These are phyloP conservation scores for Diplogelasinospora grovesii DNA, from an alignment of 495 filamentous ascomycete species.

Conservation along the genomic window DNA sequence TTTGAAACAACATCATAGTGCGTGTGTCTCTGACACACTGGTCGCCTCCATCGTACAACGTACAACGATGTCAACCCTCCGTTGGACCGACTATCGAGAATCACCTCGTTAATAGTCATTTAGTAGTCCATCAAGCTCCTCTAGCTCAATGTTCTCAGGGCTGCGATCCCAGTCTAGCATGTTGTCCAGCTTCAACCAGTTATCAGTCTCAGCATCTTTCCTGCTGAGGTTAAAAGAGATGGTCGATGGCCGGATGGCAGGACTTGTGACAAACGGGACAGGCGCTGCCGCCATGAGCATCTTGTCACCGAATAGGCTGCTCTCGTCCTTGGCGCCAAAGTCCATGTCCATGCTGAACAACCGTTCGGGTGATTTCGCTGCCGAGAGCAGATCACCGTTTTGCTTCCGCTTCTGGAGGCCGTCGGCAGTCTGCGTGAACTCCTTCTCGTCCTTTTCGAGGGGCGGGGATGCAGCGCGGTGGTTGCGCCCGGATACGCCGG, in stretches of 20 bases:
- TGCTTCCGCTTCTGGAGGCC: constrained; percentile 72
- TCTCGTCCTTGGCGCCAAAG: constrained; percentile 41
- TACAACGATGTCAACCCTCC: constrained; percentile 10
- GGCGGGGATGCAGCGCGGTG: constrained; percentile 73
- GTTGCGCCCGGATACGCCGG: constrained; percentile 42
- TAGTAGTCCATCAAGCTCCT: constrained; percentile 88
- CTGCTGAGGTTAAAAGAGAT: constrained; percentile 42
- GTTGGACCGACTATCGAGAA: not conserved
- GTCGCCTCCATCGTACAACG: constrained; percentile 13
- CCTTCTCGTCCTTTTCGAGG: constrained; percentile 89
- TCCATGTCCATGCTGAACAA: constrained; percentile 40
- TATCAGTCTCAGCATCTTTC: constrained; percentile 44
- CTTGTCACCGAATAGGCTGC: constrained; percentile 46
- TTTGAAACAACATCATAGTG: constrained; percentile 1
- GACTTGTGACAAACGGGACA: constrained; percentile 33
- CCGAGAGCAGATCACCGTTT: constrained; percentile 39
- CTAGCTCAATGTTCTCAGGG: constrained; percentile 83
- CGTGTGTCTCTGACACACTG: constrained; percentile 5
- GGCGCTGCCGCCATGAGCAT: constrained; percentile 19
- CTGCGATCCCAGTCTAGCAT: constrained; percentile 62
- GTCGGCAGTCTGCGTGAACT: constrained; percentile 91
- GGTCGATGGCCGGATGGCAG: constrained; percentile 36
- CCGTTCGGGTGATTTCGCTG: constrained; percentile 33
- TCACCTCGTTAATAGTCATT: constrained; percentile 50
- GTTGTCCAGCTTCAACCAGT: constrained; percentile 45